These are phyloP conservation scores for Leucosporidium creatinivorum DNA, from an alignment of 768 basidiomycete genomes.

Conservation along the genomic window DNA sequence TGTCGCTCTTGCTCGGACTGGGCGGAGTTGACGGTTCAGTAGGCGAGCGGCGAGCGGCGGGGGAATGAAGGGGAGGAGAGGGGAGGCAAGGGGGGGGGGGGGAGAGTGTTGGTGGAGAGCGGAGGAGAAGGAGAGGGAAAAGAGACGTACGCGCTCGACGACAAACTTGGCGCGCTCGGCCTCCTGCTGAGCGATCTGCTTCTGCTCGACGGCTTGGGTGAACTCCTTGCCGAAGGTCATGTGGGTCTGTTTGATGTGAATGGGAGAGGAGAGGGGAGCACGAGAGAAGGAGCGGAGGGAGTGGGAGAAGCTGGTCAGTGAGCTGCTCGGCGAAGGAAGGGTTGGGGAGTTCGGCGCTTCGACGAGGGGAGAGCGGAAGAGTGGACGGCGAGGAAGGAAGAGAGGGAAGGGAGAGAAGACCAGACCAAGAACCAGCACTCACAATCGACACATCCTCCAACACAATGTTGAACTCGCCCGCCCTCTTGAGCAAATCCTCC, in stretches of 20 bases:
- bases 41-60: neutral
- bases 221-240: conserved; percentile 44
- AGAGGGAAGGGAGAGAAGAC: conserved; percentile 49
- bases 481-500: conserved; percentile 82
- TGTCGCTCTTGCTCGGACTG: conserved; percentile 99
- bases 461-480: conserved; percentile 89
- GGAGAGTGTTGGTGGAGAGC: conserved; percentile 5
- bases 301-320: neutral
- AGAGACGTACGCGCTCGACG: conserved; percentile 75
- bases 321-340: neutral
- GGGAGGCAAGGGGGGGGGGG: neutral
- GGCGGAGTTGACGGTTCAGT: neutral
- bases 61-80: conserved; percentile 8
- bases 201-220: conserved; percentile 82
- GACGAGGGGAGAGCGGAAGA: neutral
- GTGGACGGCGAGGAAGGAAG: neutral
- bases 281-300: neutral
- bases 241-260: conserved; percentile 40
- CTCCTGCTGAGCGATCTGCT: conserved; percentile 99
- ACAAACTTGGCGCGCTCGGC: conserved; percentile 99
- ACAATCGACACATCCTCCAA: conserved; percentile 93
- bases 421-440: conserved; percentile 28
- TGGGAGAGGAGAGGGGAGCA: neutral
- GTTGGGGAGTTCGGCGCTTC: neutral
- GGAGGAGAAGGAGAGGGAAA: neutral